phyloP scores from a whole-genome alignment of 192 early-diverging fungal species.

The Dissophora ornata region DNA sequence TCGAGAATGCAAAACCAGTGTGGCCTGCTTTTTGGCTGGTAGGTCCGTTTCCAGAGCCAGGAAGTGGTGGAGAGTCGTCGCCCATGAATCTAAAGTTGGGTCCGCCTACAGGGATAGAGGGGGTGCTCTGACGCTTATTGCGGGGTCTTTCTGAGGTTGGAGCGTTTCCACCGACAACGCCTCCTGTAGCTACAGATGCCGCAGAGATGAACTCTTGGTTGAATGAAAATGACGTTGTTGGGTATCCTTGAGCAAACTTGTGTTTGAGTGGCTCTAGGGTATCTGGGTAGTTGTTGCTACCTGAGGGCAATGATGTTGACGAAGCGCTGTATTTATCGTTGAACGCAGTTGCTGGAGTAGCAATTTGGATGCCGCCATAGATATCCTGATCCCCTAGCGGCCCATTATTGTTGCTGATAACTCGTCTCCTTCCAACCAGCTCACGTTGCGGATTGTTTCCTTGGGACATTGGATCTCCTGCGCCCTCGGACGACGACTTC shows the following conservation, averaged over 20 bases:
- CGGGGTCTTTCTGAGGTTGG: slow-evolving; percentile 9
- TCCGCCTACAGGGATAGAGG: slow-evolving; percentile 45
- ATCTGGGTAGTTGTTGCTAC: background rate
- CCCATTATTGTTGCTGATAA: slow-evolving; percentile 26
- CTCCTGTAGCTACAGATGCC: slow-evolving; percentile 18
- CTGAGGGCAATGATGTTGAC: slow-evolving; percentile 17
- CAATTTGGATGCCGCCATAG: slow-evolving; percentile 8
- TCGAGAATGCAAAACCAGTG: slow-evolving; percentile 49
- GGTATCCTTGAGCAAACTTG: slow-evolving; percentile 53
- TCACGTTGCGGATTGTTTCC: slow-evolving; percentile 25
- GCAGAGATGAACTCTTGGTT: slow-evolving; percentile 36
- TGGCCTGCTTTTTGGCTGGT: slow-evolving; percentile 16
- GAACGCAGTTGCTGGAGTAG: slow-evolving; percentile 5
- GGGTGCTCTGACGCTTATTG: slow-evolving; percentile 45
- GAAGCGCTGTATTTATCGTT: slow-evolving; percentile 7
- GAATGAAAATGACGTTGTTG: slow-evolving; percentile 52
- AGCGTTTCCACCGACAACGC: background rate
- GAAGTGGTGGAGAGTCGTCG: slow-evolving; percentile 17
- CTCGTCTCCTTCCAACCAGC: slow-evolving; percentile 33
- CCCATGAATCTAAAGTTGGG: slow-evolving; percentile 53
- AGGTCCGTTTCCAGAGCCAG: slow-evolving; percentile 10
- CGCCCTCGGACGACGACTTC: slow-evolving; percentile 15
- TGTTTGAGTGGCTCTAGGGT: slow-evolving; percentile 13
- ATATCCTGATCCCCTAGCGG: background rate
- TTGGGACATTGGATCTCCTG: no score